Conservation (phyloP, 2,329 filamentous ascomycete species). For the Colletotrichum godetiae region DNA sequence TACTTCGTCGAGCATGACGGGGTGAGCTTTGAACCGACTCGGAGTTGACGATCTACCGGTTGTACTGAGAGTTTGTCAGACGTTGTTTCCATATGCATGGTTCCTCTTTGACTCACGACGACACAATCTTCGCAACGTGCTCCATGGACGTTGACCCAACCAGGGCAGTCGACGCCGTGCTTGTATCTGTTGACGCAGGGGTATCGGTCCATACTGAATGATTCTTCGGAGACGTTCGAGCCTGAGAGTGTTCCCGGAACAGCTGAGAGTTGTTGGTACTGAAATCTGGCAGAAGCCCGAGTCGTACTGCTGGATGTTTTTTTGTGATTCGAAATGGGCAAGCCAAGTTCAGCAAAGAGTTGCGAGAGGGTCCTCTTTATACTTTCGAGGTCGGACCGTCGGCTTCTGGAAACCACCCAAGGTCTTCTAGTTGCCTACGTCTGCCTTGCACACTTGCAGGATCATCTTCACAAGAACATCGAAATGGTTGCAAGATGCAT, state of each 20-base stretch:
- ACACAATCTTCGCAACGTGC: conserved; percentile 32
- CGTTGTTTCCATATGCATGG: too few relatives aligned
- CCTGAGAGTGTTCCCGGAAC: not conserved
- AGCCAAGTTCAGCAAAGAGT: not conserved
- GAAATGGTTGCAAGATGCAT: conserved; percentile 24
- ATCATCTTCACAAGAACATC: not conserved
- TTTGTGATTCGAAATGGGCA: conserved; percentile 1
- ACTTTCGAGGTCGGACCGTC: not conserved
- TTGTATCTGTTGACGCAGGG: conserved; percentile 34
- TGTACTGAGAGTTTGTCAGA: conserved; percentile 18
- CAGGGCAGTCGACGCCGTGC: conserved; percentile 31
- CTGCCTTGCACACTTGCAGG: not conserved
- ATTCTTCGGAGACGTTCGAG: not conserved
- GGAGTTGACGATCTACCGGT: conserved; percentile 12
- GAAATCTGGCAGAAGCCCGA: not conserved
- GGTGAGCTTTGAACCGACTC: not conserved
- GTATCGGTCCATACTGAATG: conserved; percentile 26
- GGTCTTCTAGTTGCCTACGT: conserved; percentile 1
- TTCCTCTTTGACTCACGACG: conserved; percentile 6
- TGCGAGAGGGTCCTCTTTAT: conserved; percentile 20
- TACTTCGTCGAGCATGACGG: not conserved
- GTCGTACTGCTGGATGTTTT: not conserved
- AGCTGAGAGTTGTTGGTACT: not conserved
- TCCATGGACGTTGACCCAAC: conserved; percentile 26
- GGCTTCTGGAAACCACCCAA: conserved; percentile 3